Evolutionary conservation across 75 land plant species (phyloP), one percentile per base, ranked within the genome.

Genomic region (Sequoia sempervirens): DNA sequence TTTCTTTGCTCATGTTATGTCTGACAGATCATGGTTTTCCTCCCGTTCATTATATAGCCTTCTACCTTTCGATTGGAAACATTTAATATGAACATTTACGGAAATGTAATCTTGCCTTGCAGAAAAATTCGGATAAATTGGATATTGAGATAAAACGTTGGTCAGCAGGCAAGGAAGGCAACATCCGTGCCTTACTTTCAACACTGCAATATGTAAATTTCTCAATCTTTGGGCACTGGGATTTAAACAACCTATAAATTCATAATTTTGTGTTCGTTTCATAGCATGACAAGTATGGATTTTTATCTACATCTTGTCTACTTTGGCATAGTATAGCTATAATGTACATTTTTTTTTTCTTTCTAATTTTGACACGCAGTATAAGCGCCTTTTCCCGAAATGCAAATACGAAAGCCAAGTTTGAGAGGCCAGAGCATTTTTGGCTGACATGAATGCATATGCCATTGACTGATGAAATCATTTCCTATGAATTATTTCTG

Each of bases 101-200:
- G 23, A 78, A 45, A n/a, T 78, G 30, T 45, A 43, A 78, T 45
- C 30, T n/a, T 78, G 80, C 30, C 46, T 26, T 70, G 17, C 82
- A 92, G 83, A 81, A 50, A 76, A 23, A 74, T 58, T 72, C 88
- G 73, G 90, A 96, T 89, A 89, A 12, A 56, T 73, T 84, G 41
- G 96, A 97, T 83, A 78, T 82, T 37, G 91, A 93, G 79, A 95
- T 97, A 76, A 84, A 84, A 69, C 81, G 91, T 17, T 97, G 99
- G 98, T 88, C 98, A 50, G 78, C 80, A 54, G 99, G 98, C 52
- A 95, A 91, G 86, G 92, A 94, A 89, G 96, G 93, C 88, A 97
- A 97, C 54, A 90, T 97, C 12, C 88, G 99, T 34, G 92, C 99
- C 4, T 85, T 95, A 56, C 89, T 97, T 3, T 95, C 98, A 43